These are phyloP conservation scores for Crithidia fasciculata DNA, from an alignment of 208 protist species.

Conservation along the genomic window DNA sequence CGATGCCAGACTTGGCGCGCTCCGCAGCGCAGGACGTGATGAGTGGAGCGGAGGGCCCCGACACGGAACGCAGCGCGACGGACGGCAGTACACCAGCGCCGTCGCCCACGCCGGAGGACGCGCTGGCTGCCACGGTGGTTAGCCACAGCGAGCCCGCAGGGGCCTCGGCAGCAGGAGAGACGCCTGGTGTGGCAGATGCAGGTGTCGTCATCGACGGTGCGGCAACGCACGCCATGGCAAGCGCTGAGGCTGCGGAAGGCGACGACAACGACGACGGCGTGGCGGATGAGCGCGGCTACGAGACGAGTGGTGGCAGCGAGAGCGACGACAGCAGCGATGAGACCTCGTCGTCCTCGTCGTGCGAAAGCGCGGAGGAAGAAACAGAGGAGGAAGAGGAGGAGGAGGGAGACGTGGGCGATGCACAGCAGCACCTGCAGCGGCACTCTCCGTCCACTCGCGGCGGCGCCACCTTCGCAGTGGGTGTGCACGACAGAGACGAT, in stretches of 20 bases:
- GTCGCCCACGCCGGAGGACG: conserved; percentile 11
- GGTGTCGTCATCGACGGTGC: neutral
- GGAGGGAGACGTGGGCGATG: too few species aligned
- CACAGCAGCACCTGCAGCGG: neutral
- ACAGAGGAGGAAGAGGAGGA: too few species aligned
- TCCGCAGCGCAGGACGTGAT: neutral
- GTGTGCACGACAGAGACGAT: neutral
- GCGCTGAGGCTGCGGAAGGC: neutral
- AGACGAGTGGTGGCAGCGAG: conserved; percentile 13
- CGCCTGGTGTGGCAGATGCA: neutral
- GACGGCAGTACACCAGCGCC: neutral
- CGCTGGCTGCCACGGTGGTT: neutral
- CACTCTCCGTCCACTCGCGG: too few species aligned
- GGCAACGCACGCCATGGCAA: neutral
- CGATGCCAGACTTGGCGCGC: neutral
- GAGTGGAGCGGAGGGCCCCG: too few species aligned
- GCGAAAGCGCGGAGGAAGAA: too few species aligned
- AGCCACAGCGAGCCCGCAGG: neutral
- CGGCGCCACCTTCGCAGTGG: too few species aligned
- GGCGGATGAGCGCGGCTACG: conserved; percentile 21
- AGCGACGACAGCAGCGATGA: neutral
- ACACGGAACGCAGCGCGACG: too few species aligned
- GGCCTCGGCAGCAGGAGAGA: neutral
- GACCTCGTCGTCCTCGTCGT: neutral
- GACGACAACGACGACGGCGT: conserved; percentile 3